These are phyloP conservation scores for Talaromyces rugulosus DNA, from an alignment of 2,329 filamentous ascomycete genomes.

Conservation along the genomic window DNA sequence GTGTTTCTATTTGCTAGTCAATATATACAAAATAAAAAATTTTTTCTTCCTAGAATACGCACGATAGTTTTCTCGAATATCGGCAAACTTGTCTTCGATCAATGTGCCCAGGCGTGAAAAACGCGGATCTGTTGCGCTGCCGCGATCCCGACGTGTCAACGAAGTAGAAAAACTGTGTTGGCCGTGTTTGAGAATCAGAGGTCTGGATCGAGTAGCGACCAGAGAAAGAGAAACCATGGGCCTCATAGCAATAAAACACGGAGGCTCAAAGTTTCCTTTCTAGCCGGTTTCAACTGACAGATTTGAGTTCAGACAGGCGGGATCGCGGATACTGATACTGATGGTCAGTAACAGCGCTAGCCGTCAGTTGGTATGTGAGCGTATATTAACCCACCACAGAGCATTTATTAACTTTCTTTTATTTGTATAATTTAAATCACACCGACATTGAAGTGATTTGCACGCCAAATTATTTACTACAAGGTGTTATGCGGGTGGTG, in stretches of 20 bases:
- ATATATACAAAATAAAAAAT: neutral
- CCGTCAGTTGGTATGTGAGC: neutral
- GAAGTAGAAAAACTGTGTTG: neutral
- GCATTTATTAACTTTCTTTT: neutral
- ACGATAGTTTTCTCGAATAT: constrained; percentile 56
- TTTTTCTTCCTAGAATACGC: constrained; percentile 6
- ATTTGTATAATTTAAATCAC: neutral
- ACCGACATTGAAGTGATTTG: neutral
- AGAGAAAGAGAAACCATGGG: neutral
- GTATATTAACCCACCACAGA: neutral
- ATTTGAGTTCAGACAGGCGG: neutral
- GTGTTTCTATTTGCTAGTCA: constrained; percentile 28
- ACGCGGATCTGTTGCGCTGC: constrained; percentile 39
- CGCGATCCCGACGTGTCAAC: neutral
- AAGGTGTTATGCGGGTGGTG: neutral
- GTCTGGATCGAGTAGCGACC: neutral
- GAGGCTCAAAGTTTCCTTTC: neutral
- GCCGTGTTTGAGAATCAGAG: neutral
- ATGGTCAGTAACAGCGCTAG: neutral
- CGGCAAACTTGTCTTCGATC: constrained; percentile 60
- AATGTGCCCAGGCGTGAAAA: constrained; percentile 49
- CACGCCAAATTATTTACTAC: neutral
- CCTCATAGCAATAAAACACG: neutral
- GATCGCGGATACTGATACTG: neutral
- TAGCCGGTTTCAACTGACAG: neutral